Base-by-base conservation (phyloP, 1,284 basidiomycete species). In the Ganoderma boninense region DNA sequence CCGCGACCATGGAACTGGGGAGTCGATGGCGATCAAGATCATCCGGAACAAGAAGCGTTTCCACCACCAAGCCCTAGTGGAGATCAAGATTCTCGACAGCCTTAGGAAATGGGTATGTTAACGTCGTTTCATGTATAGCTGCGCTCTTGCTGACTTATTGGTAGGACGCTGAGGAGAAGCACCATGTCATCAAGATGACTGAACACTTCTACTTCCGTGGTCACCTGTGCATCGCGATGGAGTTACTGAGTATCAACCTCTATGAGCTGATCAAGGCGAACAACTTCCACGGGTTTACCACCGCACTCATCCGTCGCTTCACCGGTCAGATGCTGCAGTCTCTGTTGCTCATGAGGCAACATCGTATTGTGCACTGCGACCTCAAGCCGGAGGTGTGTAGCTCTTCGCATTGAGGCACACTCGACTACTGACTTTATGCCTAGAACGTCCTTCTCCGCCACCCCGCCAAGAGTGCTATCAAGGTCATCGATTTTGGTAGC, bases 181-280 rank as follows among this genome's bases (percentile, higher is more conserved):
- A 98, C 80, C 92, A 96, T 81, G 97, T 99, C 76, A 95, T 99
- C 82, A 96, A 96, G 82, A 99, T 99, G 96, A 97, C 94, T 1
- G 98, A 99, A 79, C 94, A 98, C 79, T 99, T 99, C 83, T 97
- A 97, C 79, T 99, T 99, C 90, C 91, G 98, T 71, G 94, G 93
- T 74, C 98, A 99, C 82, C 87, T 99, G 20, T 99, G 98, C 83
- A 99, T 99, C 74, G 97, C 97, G 23, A 99, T 97, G 87, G 98
- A 99, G 83, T 85, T 99, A 64, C 87, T 99, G 71, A 98, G 97
- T 82, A 99, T 99, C 85, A 99, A 99, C 82, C 86, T 99, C 65
- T 99, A 99, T 84, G 98, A 99, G 84, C 86, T 99, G 71, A 99
- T 99, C 87, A 99, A 99, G 84, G 97, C 97, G 26, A 99, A 99